Evolutionary conservation across 306 rosid species (phyloP), one percentile per base, ranked within the genome.

Genomic region (Castanopsis chinensis): DNA sequence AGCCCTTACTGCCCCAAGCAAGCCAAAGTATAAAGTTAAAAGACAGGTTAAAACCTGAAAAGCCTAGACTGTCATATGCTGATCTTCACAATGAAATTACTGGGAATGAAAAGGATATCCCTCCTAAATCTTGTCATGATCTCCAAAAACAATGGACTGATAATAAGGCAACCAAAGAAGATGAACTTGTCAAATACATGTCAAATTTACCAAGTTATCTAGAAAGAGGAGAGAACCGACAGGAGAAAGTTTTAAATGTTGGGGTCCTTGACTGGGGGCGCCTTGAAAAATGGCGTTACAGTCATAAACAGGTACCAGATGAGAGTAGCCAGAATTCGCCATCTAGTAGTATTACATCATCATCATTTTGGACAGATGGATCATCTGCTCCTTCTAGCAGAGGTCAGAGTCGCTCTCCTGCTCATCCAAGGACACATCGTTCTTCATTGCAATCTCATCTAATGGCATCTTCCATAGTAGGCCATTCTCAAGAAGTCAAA

Each of bases 221-320:
- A 72, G 91, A 93, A 85, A 91, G 84, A 69, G 93, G 96, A 27
- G 86, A 83, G 80, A 88, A 85, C 28, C 59, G 67, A 52, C 86
- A 85, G 69, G 99, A 95, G 74, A 91, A 90, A 80, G 88, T 73
- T 78, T 87, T 93, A 61, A 95, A 91, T 81, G 92, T 95, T 33
- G 99, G 99, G 74, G 99, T 95, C 81, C 98, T 95, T 85, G 94
- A 95, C 82, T 95, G 99, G 99, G 79, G 87, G 19, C 91, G 81
- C 69, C 88, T 95, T 37, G 91, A 95, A 79, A 91, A 88, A 82
- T 95, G 99, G 99, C 88, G 82, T 76, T 63, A 76, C 35, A 71
- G 87, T 60, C 88, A 90, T 45, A 88, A 85, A 76, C 89, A 81
- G 71, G 27, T 81, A 76, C 85, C 92, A 20, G 69, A 59, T 60